Base-by-base conservation (phyloP, 2,329 filamentous ascomycete genomes). In the Tolypocladium pustulatum region DNA sequence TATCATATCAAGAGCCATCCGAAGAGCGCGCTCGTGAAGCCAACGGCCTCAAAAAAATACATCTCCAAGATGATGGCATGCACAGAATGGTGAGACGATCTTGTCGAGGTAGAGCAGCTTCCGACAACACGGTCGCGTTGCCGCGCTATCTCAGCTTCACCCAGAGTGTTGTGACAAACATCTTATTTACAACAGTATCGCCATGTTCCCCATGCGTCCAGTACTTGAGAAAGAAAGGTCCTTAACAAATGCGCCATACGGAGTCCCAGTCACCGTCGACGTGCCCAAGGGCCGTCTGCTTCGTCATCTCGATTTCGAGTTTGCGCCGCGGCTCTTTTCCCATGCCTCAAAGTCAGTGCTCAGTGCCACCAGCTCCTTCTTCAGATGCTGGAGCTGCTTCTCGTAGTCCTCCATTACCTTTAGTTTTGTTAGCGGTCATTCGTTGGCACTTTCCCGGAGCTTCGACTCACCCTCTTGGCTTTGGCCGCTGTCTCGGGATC, bases 371-470 rank as follows among this genome's bases (percentile, higher is more conserved):
- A 87, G 77, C 69, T 91, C 87, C 69, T 86, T 87, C 72, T 86
- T 88, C 62, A 95, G 77, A 69, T 92, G 87, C 68, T 82, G 78
- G 38, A 94, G 78, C 75, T 93, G 89, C 70, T 86, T 89, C 70
- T 92, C 87, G 71, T 92, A 93, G 68, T 91, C 88, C 66, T 89
- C 86, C 65, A 93, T 74, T 54, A 93, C 87, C 88, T 91, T 62
- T 27, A 7, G 34, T 6, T 53, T 41, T 41, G 62, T 69, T 57
- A 66, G 62, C 60, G 25, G 32, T 22, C 43, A 12, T 34, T 6
- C 12, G 34, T 12, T 34, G 30, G 9, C 22, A 32, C 10, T 8
- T 2, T 36, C 4, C 49, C 13, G 2, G 9, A 3, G 15, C 20
- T 8, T 51, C 3, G 43, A 69, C 80, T 66, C 71, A 90, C 88